Percentiles rank a stretch among this genome's conserved stretches.
Evolutionary conservation across 2,329 filamentous ascomycete species (phyloP).

Genomic region (Escovopsis sp.): DNA sequence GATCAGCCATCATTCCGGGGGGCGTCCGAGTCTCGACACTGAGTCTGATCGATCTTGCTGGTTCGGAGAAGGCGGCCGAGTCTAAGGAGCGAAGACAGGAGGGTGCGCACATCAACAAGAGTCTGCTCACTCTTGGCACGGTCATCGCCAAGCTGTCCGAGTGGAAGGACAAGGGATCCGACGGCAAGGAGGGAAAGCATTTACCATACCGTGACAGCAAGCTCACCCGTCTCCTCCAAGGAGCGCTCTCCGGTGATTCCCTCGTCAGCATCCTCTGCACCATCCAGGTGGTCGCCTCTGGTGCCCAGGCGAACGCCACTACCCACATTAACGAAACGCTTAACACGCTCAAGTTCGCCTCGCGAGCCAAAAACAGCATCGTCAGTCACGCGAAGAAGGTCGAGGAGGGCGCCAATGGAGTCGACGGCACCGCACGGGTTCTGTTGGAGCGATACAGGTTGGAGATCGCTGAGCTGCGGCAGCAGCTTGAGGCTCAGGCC

Average conservation of each 20-base stretch:
- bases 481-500: constrained; percentile 70
- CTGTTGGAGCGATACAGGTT: constrained; percentile 84
- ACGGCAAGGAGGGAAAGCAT: constrained; percentile 84
- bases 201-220: constrained; percentile 96
- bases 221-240: constrained; percentile 80
- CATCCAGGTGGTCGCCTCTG: constrained; percentile 71
- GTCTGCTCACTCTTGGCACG: constrained; percentile 81
- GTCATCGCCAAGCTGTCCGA: constrained; percentile 90
- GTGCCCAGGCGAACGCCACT: constrained; percentile 53
- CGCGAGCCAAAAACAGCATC: constrained; percentile 93
- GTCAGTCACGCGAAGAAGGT: constrained; percentile 93
- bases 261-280: constrained; percentile 96
- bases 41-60: constrained; percentile 89
- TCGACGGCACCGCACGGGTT: constrained; percentile 75
- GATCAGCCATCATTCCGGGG: constrained; percentile 58
- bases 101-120: constrained; percentile 98
- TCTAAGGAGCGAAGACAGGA: constrained; percentile 87
- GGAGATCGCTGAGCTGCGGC: constrained; percentile 72
- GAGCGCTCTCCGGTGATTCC: constrained; percentile 81
- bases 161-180: constrained; percentile 63
- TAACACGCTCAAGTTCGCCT: constrained; percentile 94
- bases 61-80: constrained; percentile 90
- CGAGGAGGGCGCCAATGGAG: constrained; percentile 68
- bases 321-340: constrained; percentile 77
- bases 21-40: constrained; percentile 91